Conservation (phyloP, 805 yeast genomes). For the Sugiyamaella qingdaonensis region DNA sequence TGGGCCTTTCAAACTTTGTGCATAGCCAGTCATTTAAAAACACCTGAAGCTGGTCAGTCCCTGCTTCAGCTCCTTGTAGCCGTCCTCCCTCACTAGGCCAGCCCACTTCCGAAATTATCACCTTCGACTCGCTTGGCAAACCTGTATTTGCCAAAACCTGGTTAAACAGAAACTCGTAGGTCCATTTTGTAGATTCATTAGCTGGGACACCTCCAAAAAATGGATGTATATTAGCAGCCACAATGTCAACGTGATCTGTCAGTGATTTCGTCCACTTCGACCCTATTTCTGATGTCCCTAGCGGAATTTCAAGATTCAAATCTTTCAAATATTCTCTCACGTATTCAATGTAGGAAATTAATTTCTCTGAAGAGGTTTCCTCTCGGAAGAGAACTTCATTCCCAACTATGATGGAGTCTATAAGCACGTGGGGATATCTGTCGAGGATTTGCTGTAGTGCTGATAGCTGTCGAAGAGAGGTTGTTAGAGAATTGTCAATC, state of each 20-base stretch:
- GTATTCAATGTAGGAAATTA: conserved; percentile 41
- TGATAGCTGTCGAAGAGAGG: conserved; percentile 45
- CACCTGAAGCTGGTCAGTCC: conserved; percentile 39
- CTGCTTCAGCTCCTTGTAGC: conserved; percentile 46
- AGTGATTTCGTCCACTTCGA: conserved; percentile 40
- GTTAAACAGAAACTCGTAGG: conserved; percentile 42
- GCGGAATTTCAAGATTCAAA: conserved; percentile 41
- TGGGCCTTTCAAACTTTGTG: conserved; percentile 33
- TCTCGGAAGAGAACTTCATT: conserved; percentile 58
- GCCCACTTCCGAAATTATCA: conserved; percentile 60
- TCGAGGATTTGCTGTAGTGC: conserved; percentile 41
- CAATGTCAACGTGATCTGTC: conserved; percentile 45
- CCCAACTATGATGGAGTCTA: conserved; percentile 55
- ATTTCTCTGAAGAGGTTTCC: conserved; percentile 39
- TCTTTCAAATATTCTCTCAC: conserved; percentile 38
- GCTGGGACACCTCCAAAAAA: conserved; percentile 58
- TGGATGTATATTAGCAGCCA: conserved; percentile 65
- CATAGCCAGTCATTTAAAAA: conserved; percentile 55
- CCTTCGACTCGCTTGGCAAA: conserved; percentile 8
- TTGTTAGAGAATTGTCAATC: conserved; percentile 46
- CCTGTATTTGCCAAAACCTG: conserved; percentile 33
- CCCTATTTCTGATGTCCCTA: conserved; percentile 63
- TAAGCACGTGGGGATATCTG: conserved; percentile 42
- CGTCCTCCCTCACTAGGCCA: conserved; percentile 68
- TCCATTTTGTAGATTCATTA: conserved; percentile 49